Percentiles rank a stretch among this genome's conserved stretches.
These are phyloP conservation scores for Raddia guianensis DNA, from an alignment of 176 grass and related monocot species.

Conservation along the genomic window DNA sequence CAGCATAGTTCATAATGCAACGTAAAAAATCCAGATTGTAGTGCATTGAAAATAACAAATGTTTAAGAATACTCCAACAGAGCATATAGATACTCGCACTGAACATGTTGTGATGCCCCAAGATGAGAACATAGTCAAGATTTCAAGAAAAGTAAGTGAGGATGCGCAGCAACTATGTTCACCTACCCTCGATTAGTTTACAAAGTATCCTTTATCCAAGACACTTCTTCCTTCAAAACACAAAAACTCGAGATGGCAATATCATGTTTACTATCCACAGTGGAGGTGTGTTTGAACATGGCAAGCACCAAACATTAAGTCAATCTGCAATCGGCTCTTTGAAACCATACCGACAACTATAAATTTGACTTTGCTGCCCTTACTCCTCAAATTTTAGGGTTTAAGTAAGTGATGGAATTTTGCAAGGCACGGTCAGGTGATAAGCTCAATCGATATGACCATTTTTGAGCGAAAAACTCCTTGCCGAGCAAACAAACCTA, in stretches of 20 bases:
- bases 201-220: not conserved
- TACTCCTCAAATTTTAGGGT: not conserved
- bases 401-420: not conserved
- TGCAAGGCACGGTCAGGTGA: not conserved
- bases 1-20: conserved; percentile 11
- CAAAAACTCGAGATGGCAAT: not conserved
- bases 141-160: not conserved
- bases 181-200: not conserved
- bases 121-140: not conserved
- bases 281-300: not conserved
- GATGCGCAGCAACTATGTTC: conserved; percentile 18
- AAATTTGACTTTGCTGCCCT: not conserved
- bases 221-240: not conserved
- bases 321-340: not conserved
- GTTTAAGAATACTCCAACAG: not conserved
- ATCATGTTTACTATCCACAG: not conserved
- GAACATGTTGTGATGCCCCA: not conserved
- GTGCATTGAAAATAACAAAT: not conserved
- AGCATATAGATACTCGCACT: not conserved
- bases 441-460: not conserved
- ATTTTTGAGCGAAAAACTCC: not conserved
- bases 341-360: not conserved
- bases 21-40: not conserved
- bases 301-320: not conserved
- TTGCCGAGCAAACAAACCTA: not conserved